Evolutionary conservation across 805 yeast genomes (phyloP), one percentile per base, ranked within the genome.

Genomic region (Wickerhamomyces strasburgensis): DNA sequence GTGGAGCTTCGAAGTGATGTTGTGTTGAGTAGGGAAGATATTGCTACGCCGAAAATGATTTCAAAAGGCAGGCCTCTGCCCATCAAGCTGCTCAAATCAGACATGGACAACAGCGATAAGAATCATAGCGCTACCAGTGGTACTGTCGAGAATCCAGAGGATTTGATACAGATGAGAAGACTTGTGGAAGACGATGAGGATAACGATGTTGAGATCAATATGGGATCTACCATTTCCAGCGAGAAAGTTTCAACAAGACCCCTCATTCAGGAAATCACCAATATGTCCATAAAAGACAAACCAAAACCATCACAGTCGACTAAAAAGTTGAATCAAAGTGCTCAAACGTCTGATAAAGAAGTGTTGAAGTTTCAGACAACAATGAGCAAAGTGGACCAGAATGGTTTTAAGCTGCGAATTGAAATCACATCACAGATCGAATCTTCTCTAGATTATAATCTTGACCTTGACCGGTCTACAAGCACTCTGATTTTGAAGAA

Each of bases 31-130:
- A 62, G 95, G 36, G 82, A 80, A 35, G 55, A 56, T 26, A 65
- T 77, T 32, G 55, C 75, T 3, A 64, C 75, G 3, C 96, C 96
- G 1, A 85, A 84, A 48, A 68, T 90, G 77, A 56, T 67, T 9
- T 61, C 71, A 34, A 88, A 88, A 61, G 95, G 95, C 1, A 67
- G 60, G 23, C 66, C 76, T 3, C 65, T 72, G 4, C 49, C 53
- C 9, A 67, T 80, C 1, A 68, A 62, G 25, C 63, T 73, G 14
- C 50, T 70, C 14, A 61, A 64, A 27, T 54, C 64, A 6, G 83
- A 77, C 26, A 40, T 76, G 24, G 56, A 59, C 6, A 55, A 35
- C 56, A 42, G 47, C 54, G 38, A 44, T 62, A 40, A 47, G 63
- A 54, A 31, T 63, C 28, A 61, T 62, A 13, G 65, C 66, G 42